Evolutionary conservation across 78 protist genomes (phyloP).

Genomic region (Protostelium mycophagum): DNA sequence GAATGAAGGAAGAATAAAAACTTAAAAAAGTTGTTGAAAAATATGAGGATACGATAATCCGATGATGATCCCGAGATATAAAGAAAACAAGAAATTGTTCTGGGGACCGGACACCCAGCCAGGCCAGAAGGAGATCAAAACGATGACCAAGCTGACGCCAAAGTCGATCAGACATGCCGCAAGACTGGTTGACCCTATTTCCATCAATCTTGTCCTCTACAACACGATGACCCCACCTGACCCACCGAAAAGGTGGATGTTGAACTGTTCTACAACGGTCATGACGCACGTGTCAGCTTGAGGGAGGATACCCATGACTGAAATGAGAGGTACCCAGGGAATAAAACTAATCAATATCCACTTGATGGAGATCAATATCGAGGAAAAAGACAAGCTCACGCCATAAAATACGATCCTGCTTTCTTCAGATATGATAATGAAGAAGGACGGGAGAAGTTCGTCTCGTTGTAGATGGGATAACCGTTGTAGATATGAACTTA

Average conservation of each 20-base stretch:
- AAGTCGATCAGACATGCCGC: neutral
- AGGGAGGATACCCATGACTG: neutral
- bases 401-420: neutral
- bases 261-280: neutral
- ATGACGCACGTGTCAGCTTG: neutral
- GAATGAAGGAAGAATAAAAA: neutral
- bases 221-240: neutral
- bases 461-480: no score
- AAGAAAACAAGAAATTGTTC: neutral
- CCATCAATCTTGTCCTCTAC: neutral
- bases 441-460: no score
- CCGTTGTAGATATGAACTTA: neutral
- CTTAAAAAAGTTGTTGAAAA: neutral
- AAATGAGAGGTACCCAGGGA: neutral
- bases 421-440: neutral
- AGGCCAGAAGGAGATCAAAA: neutral
- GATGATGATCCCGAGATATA: neutral
- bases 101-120: neutral
- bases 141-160: neutral
- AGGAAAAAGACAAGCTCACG: neutral
- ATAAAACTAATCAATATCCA: neutral
- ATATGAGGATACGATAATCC: neutral
- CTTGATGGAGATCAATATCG: neutral
- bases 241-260: neutral
- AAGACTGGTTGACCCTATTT: neutral